Base-by-base conservation (phyloP, 345 rosid genomes). In the Syzygium grande region DNA sequence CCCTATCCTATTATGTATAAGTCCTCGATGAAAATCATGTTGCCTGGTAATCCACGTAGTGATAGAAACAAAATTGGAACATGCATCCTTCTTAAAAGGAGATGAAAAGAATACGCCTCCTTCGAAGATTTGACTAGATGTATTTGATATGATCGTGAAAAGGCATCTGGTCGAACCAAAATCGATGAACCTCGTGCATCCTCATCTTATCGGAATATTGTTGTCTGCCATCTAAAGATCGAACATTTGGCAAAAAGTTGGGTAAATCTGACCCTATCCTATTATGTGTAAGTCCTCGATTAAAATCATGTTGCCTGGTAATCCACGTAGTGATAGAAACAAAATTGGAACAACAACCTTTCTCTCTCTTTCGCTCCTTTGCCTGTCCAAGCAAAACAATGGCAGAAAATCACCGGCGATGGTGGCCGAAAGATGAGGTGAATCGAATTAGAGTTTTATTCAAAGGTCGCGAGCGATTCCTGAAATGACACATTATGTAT, bases 131-230 rank as follows among this genome's bases (percentile, higher is more conserved):
- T 0, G 21, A 63, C 10, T 63, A 7, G 19, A n/a, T 14, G 38
- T 4, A 13, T 6, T 0, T 63, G 38, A 7, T 14, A 63, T 29
- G 77, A 0, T 63, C 7, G 5, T 0, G 11, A 2, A 63, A n/a
- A 63, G 8, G 1, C 1, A 63, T n/a, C 0, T 14, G 73, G 38
- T 63, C 2, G 1, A 1, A 16, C n/a, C 73, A 3, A n/a, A 52
- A 52, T 52, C 7, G 54, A 52, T 52, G 5, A 52, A 52, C 17
- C 54, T n/a, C 38, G 3, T 8, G 34, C 30, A 14, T 63, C 21
- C 38, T n/a, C 73, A 4, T 14, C 19, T 63, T 6, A 1, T 63
- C 11, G 5, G 30, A n/a, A 7, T 13, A n/a, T n/a, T n/a, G 2
- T 2, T 14, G 38, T n/a, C 38, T 4, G 6, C 73, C 38, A 14